phyloP scores from a whole-genome alignment of 2,329 filamentous ascomycete species.

The Talaromyces sp. region DNA sequence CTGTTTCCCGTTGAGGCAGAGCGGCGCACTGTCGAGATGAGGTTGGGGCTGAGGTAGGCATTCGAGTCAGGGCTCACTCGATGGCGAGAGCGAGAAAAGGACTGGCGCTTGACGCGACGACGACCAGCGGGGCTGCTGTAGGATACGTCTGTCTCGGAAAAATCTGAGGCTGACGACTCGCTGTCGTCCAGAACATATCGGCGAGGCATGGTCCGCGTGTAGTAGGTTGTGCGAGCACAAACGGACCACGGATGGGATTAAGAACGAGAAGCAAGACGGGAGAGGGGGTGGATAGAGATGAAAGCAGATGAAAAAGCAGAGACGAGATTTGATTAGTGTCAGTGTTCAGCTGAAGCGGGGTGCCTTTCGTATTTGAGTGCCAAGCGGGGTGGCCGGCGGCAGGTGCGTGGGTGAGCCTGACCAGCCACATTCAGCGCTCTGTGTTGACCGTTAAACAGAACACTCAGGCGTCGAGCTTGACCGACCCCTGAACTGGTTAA shows the following conservation, averaged over 20 bases:
- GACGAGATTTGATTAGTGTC: background rate
- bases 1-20: constrained; percentile 32
- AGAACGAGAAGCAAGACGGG: background rate
- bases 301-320: background rate
- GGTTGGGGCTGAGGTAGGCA: constrained; percentile 22
- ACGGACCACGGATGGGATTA: background rate
- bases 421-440: background rate
- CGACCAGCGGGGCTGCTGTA: constrained; percentile 19
- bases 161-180: constrained; percentile 9
- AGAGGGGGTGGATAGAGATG: background rate
- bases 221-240: background rate
- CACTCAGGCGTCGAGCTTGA: background rate
- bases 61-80: constrained; percentile 19
- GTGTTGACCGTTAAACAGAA: background rate
- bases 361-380: constrained; percentile 1
- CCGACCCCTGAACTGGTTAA: background rate
- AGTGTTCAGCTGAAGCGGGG: constrained; percentile 8
- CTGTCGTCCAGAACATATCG: background rate
- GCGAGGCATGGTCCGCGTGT: constrained; percentile 2
- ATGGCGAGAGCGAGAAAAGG: constrained; percentile 26
- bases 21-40: constrained; percentile 22
- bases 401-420: background rate
- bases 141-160: constrained; percentile 31
- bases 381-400: constrained; percentile 2
- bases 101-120: constrained; percentile 23